These are phyloP conservation scores for Fusarium sp. DNA, from an alignment of 2,329 filamentous ascomycete genomes.

Conservation along the genomic window DNA sequence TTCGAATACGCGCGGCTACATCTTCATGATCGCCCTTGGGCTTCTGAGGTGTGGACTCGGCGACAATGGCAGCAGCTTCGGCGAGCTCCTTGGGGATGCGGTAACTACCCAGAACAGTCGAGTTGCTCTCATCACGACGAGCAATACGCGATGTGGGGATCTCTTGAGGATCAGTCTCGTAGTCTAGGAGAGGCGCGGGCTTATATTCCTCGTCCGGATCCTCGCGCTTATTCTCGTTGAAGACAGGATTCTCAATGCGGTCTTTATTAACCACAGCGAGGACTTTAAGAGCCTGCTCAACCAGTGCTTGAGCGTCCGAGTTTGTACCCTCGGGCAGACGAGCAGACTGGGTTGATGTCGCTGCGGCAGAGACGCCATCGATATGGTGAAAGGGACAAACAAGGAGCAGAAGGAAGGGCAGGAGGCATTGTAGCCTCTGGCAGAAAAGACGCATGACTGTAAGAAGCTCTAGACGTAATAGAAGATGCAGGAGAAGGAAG, in stretches of 20 bases:
- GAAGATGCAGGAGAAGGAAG: not conserved
- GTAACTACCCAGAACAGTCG: constrained; percentile 12
- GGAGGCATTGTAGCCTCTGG: constrained; percentile 2
- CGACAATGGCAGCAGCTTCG: constrained; percentile 19
- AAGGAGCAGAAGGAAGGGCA: constrained; percentile 2
- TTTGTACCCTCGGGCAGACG: not conserved
- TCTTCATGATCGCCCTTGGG: constrained; percentile 15
- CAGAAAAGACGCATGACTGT: not conserved
- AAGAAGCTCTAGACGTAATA: not conserved
- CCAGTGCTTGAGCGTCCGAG: constrained; percentile 16
- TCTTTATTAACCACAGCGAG: constrained; percentile 20
- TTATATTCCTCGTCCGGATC: constrained; percentile 19
- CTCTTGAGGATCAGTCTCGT: constrained; percentile 10
- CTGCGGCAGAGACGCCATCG: constrained; percentile 14
- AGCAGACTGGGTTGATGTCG: constrained; percentile 6
- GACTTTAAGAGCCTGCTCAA: constrained; percentile 16
- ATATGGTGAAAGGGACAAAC: not conserved
- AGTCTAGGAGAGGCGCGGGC: constrained; percentile 19
- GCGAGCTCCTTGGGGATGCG: constrained; percentile 17
- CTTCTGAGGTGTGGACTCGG: constrained; percentile 18
- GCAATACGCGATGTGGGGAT: constrained; percentile 2
- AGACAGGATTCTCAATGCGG: constrained; percentile 18
- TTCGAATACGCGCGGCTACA: constrained; percentile 14
- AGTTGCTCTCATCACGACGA: constrained; percentile 11
- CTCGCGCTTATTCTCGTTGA: constrained; percentile 20